These are phyloP conservation scores for Hanseniaspora jakobsenii DNA, from an alignment of 805 yeast genomes.

Conservation along the genomic window DNA sequence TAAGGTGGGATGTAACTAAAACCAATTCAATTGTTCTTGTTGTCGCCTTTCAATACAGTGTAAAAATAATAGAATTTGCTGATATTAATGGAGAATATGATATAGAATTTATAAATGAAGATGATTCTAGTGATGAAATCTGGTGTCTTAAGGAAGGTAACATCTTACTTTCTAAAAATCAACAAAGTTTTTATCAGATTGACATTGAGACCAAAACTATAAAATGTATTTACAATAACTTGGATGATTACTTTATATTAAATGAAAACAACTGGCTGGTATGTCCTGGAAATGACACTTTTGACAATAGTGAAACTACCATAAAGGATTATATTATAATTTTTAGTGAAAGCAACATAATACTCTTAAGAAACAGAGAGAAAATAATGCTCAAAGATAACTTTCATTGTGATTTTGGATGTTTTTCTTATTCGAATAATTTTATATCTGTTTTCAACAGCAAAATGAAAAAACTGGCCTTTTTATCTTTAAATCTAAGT, in stretches of 20 bases:
- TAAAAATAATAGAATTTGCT: conserved; percentile 4
- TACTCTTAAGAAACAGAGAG: not conserved
- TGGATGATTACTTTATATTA: not conserved
- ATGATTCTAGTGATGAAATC: conserved; percentile 12
- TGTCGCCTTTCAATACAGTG: not conserved
- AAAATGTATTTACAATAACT: not conserved
- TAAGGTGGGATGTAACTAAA: conserved; percentile 2
- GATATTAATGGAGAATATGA: not conserved
- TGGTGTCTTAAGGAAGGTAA: conserved; percentile 11
- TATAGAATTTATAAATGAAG: conserved; percentile 7
- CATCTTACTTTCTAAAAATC: conserved; percentile 7
- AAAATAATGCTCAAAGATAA: conserved; percentile 8
- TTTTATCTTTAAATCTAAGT: conserved; percentile 10
- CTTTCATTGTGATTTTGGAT: conserved; percentile 5
- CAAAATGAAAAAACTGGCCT: not conserved
- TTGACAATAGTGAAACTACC: conserved; percentile 1
- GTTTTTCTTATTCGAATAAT: conserved; percentile 4
- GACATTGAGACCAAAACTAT: not conserved
- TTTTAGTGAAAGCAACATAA: not conserved
- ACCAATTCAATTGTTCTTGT: not conserved
- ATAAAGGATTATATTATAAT: not conserved
- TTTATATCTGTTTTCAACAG: conserved; percentile 3
- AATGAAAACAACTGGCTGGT: conserved; percentile 9
- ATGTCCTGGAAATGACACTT: no score
- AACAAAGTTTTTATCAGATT: conserved; percentile 8